Base-by-base conservation (phyloP, 495 filamentous ascomycete species). In the Oleoguttula mirabilis region DNA sequence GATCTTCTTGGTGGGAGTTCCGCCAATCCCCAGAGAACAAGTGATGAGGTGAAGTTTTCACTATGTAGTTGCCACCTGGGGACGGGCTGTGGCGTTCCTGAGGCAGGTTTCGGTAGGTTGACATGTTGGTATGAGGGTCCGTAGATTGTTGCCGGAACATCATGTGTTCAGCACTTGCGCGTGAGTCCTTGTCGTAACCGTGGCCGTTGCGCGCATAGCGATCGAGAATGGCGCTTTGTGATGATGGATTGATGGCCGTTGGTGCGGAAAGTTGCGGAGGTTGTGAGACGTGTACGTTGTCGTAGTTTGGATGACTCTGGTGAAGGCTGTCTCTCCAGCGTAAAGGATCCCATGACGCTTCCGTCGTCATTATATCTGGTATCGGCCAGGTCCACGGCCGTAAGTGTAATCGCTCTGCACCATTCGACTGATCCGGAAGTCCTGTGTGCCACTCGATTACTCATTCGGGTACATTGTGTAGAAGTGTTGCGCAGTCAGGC, bases 51-150 rank as follows among this genome's bases (percentile, higher is more conserved):
- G 44, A 47, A 36, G 45, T 37, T 19, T 10, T 21, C 12, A 15
- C 33, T 42, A 41, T 28, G 25, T n/a, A n/a, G 25, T 48, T 41
- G 45, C 45, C 38, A 42, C 27, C 21, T 27, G 45, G 15, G 15
- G 33, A 15, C 45, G 45, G 28, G 21, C 12, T 37, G 32, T 43
- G 45, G 45, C 45, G 45, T 32, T 32, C 32, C 24, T 42, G 12
- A 31, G 30, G 17, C 12, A 4, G 14, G 23, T 1, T 21, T 19
- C 16, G 33, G 23, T 21, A 47, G 28, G 14, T 32, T 21, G 44
- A 43, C 30, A 32, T 15, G 12, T 48, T 21, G 23, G 32, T 17
- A 19, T 32, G 19, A 36, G 39, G 30, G 8, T 4, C 16, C 32
- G 8, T 2, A 21, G n/a, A 8, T 30, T 22, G 2, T 12, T 20